phyloP scores from a whole-genome alignment of 2,329 filamentous ascomycete genomes.

The Botryotinia globosa region DNA sequence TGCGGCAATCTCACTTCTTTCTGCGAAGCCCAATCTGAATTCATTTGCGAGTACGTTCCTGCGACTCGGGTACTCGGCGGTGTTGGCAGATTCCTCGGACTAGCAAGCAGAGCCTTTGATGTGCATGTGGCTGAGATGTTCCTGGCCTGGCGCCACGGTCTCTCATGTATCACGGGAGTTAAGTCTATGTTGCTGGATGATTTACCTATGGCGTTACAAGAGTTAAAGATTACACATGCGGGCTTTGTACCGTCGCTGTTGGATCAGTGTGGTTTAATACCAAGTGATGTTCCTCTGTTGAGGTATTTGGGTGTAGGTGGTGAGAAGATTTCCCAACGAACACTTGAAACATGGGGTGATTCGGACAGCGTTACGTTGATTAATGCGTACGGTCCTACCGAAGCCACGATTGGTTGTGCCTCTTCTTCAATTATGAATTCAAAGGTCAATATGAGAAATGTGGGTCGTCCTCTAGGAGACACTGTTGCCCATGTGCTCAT shows the following conservation, averaged over 20 bases:
- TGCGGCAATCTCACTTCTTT: slow-evolving; percentile 11
- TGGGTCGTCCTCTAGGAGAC: slow-evolving; percentile 6
- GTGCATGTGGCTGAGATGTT: slow-evolving; percentile 38
- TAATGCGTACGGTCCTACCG: slow-evolving; percentile 16
- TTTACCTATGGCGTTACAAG: slow-evolving; percentile 9
- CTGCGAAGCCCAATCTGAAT: slow-evolving; percentile 11
- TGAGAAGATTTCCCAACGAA: slow-evolving; percentile 9
- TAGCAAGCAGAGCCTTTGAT: slow-evolving; percentile 40
- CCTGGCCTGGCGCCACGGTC: slow-evolving; percentile 36
- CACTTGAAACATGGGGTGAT: slow-evolving; percentile 8
- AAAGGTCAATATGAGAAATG: slow-evolving; percentile 5
- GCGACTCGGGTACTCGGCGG: slow-evolving; percentile 8
- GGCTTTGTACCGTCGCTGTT: slow-evolving; percentile 11
- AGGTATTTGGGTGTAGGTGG: slow-evolving; percentile 8
- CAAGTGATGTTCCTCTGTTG: slow-evolving; percentile 8
- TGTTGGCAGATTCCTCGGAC: slow-evolving; percentile 38
- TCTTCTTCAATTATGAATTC: background rate
- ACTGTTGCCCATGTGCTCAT: slow-evolving; percentile 13
- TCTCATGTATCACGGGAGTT: slow-evolving; percentile 33
- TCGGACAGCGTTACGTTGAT: slow-evolving; percentile 4
- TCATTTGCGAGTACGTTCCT: background rate
- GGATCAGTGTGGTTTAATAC: slow-evolving; percentile 9
- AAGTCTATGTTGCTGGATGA: slow-evolving; percentile 13
- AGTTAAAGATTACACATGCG: slow-evolving; percentile 10
- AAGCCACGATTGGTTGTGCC: slow-evolving; percentile 11